Evolutionary conservation across 148 eudicot species (phyloP).

Genomic region (Gaultheria prostrata): DNA sequence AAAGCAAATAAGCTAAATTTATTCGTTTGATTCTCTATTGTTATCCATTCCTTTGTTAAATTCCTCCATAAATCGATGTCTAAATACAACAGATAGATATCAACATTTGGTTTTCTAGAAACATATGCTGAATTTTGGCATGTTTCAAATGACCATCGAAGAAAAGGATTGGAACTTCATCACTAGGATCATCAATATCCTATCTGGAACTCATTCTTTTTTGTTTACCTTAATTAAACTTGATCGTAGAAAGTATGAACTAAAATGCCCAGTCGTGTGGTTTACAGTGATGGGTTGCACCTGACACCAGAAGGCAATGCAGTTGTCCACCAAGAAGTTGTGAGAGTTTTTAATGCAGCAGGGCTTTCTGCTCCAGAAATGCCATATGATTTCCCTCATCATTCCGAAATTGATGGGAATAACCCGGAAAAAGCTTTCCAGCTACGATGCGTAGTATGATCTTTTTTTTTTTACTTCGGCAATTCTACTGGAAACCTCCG

Average conservation of each 20-base stretch:
- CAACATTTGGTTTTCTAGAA: neutral
- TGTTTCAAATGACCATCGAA: neutral
- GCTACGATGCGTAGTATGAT: slow-evolving; percentile 36
- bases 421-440: slow-evolving; percentile 64
- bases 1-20: neutral
- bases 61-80: neutral
- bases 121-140: slow-evolving; percentile 3
- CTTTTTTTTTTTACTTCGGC: neutral
- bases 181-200: neutral
- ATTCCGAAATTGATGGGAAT: slow-evolving; percentile 60
- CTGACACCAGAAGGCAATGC: slow-evolving; percentile 78
- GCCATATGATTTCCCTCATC: slow-evolving; percentile 85
- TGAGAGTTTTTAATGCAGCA: slow-evolving; percentile 46
- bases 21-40: neutral
- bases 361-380: slow-evolving; percentile 52
- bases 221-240: neutral
- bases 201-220: neutral
- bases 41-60: neutral
- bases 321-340: slow-evolving; percentile 66
- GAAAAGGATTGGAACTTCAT: slow-evolving; percentile 1
- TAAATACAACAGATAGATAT: neutral
- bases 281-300: slow-evolving; percentile 85
- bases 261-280: neutral
- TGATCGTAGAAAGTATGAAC: neutral
- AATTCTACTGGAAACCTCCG: neutral